phyloP scores from a whole-genome alignment of 2,329 filamentous ascomycete species.

The Clonostachys chloroleuca region DNA sequence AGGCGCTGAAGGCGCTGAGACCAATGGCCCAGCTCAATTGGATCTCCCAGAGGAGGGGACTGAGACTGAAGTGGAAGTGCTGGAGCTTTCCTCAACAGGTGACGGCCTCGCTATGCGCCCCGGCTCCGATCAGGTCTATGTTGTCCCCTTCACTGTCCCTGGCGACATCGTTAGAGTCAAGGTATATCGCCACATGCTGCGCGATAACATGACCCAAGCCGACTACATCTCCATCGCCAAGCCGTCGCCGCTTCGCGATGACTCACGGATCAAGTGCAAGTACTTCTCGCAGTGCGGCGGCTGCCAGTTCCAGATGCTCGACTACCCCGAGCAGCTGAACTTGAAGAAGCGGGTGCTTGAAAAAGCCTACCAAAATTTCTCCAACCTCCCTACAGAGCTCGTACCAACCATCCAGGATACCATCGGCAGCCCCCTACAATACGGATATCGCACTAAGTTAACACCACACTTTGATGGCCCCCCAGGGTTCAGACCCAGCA shows the following conservation, averaged over 20 bases:
- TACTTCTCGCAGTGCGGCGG: slow-evolving; percentile 89
- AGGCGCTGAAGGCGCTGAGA: slow-evolving; percentile 14
- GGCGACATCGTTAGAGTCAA: slow-evolving; percentile 79
- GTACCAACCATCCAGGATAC: slow-evolving; percentile 78
- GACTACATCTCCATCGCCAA: slow-evolving; percentile 77
- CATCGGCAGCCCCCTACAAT: slow-evolving; percentile 85
- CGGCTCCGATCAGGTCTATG: slow-evolving; percentile 64
- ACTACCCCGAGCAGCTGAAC: slow-evolving; percentile 78
- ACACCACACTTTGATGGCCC: slow-evolving; percentile 93
- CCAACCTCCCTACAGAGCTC: slow-evolving; percentile 68
- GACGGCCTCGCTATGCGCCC: slow-evolving; percentile 79
- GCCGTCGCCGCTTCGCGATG: slow-evolving; percentile 72
- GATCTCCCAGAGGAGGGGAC: slow-evolving; percentile 61
- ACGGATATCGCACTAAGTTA: slow-evolving; percentile 92
- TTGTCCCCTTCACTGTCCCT: slow-evolving; percentile 83
- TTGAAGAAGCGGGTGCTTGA: slow-evolving; percentile 85
- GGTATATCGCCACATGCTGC: slow-evolving; percentile 65
- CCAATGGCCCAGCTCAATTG: background rate
- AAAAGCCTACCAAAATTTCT: slow-evolving; percentile 90
- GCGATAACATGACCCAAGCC: slow-evolving; percentile 67
- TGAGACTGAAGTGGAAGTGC: slow-evolving; percentile 78
- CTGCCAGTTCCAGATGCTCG: slow-evolving; percentile 97
- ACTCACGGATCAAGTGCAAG: slow-evolving; percentile 70
- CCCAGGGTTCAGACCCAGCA: slow-evolving; percentile 43
- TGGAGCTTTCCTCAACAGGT: slow-evolving; percentile 83